These are phyloP conservation scores for Allantophomopsis cytisporea DNA, from an alignment of 2,329 filamentous ascomycete species.

Conservation along the genomic window DNA sequence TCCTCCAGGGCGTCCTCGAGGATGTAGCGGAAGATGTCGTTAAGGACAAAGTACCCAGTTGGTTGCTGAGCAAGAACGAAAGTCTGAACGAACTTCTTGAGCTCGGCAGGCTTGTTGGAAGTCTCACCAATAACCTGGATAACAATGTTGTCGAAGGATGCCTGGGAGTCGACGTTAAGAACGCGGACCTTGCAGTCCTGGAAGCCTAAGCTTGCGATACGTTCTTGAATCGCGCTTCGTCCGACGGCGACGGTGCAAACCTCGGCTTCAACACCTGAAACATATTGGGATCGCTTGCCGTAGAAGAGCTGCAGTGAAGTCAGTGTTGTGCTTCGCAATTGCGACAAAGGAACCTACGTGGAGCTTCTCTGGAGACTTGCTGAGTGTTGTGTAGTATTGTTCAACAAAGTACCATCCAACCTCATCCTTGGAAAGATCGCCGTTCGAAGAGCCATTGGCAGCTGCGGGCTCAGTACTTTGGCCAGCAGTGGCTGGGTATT, in stretches of 20 bases:
- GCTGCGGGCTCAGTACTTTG: slow-evolving; percentile 7
- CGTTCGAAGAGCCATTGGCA: slow-evolving; percentile 21
- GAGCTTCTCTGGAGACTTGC: slow-evolving; percentile 86
- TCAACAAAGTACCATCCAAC: slow-evolving; percentile 99
- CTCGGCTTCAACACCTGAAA: slow-evolving; percentile 84
- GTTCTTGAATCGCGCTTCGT: slow-evolving; percentile 86
- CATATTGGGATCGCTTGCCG: slow-evolving; percentile 88
- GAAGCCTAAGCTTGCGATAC: slow-evolving; percentile 85
- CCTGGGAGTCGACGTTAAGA: slow-evolving; percentile 93
- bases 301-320: slow-evolving; percentile 61
- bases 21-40: slow-evolving; percentile 94
- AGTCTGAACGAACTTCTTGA: slow-evolving; percentile 94
- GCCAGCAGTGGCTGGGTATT: slow-evolving; percentile 18
- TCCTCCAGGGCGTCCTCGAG: slow-evolving; percentile 71
- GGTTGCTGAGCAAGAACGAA: slow-evolving; percentile 94
- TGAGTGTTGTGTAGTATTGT: slow-evolving; percentile 97
- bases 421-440: slow-evolving; percentile 67
- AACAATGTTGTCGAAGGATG: slow-evolving; percentile 84
- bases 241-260: slow-evolving; percentile 77
- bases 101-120: slow-evolving; percentile 81
- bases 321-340: too few species aligned
- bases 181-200: slow-evolving; percentile 98
- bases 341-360: slow-evolving; percentile 39
- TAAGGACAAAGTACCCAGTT: slow-evolving; percentile 94
- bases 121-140: slow-evolving; percentile 98